Conservation (phyloP, 768 basidiomycete species). For the Hygrophorus russula region DNA sequence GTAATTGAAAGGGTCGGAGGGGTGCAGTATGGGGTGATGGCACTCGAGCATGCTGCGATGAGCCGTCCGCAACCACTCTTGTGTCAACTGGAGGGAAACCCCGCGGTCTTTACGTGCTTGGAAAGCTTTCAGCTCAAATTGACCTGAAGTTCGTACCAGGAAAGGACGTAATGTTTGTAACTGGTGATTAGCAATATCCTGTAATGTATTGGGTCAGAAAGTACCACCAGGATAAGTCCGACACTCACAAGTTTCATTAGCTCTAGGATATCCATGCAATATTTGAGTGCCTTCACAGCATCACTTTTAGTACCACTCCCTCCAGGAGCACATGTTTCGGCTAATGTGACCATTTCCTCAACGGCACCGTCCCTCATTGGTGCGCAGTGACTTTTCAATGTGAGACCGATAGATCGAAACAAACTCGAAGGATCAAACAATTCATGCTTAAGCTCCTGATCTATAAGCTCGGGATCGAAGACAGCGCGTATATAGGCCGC, state of each 20-base stretch:
- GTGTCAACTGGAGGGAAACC: conserved; percentile 41
- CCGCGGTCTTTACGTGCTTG: conserved; percentile 39
- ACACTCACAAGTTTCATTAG: conserved; percentile 86
- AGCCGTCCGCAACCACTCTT: conserved; percentile 53
- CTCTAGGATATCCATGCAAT: conserved; percentile 86
- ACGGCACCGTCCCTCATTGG: conserved; percentile 85
- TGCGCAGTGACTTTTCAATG: conserved; percentile 84
- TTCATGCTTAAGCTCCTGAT: conserved; percentile 67
- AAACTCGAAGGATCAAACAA: conserved; percentile 73
- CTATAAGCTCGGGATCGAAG: conserved; percentile 74
- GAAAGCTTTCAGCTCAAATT: conserved; percentile 73
- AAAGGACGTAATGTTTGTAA: conserved; percentile 88
- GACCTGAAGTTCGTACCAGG: conserved; percentile 67
- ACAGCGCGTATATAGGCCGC: conserved; percentile 58
- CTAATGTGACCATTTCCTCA: conserved; percentile 71
- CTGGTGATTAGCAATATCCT: conserved; percentile 98
- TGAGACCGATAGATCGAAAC: conserved; percentile 68
- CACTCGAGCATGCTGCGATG: conserved; percentile 32
- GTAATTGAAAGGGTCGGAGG: conserved; percentile 32
- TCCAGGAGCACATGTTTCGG: conserved; percentile 44
- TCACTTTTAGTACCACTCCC: conserved; percentile 45
- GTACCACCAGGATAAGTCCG: conserved; percentile 5
- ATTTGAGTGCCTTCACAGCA: conserved; percentile 62
- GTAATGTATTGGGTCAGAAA: conserved; percentile 9
- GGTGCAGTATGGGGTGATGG: conserved; percentile 28